Conservation (phyloP, 768 basidiomycete species). For the Mycena alexandri region DNA sequence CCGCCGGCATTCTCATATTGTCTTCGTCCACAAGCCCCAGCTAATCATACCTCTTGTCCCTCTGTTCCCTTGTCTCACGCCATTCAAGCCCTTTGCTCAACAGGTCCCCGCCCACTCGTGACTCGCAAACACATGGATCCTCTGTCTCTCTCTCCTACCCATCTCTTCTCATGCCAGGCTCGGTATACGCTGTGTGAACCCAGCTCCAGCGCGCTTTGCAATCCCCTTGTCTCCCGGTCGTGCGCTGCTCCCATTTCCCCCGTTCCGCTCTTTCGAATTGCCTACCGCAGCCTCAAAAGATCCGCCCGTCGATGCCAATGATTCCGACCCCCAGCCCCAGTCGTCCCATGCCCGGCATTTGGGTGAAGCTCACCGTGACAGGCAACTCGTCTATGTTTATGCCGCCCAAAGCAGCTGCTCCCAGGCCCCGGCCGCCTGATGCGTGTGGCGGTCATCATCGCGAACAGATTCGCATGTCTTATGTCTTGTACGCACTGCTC, state of each 20-base stretch:
- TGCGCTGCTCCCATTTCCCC: neutral
- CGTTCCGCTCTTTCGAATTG: slow-evolving; percentile 2
- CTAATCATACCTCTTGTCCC: slow-evolving; percentile 17
- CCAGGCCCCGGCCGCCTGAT: slow-evolving; percentile 20
- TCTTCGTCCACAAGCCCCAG: slow-evolving; percentile 4
- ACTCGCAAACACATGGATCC: slow-evolving; percentile 11
- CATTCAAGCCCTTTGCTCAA: slow-evolving; percentile 19
- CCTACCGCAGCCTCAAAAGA: slow-evolving; percentile 11
- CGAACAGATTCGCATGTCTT: slow-evolving; percentile 8
- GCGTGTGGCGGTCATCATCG: slow-evolving; percentile 15
- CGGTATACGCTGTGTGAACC: slow-evolving; percentile 6
- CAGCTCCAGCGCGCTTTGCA: neutral
- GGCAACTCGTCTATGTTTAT: slow-evolving; percentile 19
- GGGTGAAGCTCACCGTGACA: slow-evolving; percentile 6
- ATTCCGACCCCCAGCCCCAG: no score
- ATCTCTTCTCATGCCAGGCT: slow-evolving; percentile 25
- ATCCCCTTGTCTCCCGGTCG: slow-evolving; percentile 16
- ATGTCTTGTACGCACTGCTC: slow-evolving; percentile 27
- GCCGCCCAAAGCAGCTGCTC: neutral
- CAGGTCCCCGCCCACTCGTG: slow-evolving; percentile 27
- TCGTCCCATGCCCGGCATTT: neutral
- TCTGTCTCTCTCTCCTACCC: slow-evolving; percentile 5
- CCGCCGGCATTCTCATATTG: neutral
- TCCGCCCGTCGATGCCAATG: slow-evolving; percentile 6
- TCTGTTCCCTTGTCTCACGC: slow-evolving; percentile 19